Evolutionary conservation across 306 rosid species (phyloP).

Genomic region (Trifolium repens): DNA sequence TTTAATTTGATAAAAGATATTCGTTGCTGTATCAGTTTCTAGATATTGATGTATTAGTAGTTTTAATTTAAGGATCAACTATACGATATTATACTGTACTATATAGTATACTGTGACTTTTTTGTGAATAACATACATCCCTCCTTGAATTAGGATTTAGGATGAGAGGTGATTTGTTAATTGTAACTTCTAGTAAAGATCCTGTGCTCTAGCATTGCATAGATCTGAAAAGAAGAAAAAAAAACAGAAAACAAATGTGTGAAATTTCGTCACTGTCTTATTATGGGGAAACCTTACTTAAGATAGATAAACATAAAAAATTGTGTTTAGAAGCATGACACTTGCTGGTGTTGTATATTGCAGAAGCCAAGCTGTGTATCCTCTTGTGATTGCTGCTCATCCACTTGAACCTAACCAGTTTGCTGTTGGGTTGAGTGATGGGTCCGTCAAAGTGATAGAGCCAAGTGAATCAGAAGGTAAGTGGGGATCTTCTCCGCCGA

Average conservation of each 20-base stretch:
- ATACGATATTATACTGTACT: not conserved
- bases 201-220: not conserved
- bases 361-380: conserved; percentile 71
- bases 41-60: not conserved
- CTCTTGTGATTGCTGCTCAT: conserved; percentile 75
- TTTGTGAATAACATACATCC: not conserved
- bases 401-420: conserved; percentile 76
- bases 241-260: not conserved
- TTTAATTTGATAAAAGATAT: not conserved
- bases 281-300: too few species aligned
- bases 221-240: not conserved
- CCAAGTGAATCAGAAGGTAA: conserved; percentile 72
- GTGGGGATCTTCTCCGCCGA: conserved; percentile 74
- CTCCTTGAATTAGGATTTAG: not conserved
- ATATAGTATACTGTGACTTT: not conserved
- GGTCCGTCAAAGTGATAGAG: conserved; percentile 83
- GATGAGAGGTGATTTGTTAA: not conserved
- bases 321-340: conserved; percentile 20
- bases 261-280: too few species aligned
- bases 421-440: conserved; percentile 77
- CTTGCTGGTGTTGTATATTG: conserved; percentile 34
- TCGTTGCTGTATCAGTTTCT: not conserved
- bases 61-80: not conserved
- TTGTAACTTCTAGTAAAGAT: not conserved
- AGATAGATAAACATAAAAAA: not conserved